Evolutionary conservation across 202 grass and related monocot genomes (phyloP).

Genomic region (Setaria viridis): DNA sequence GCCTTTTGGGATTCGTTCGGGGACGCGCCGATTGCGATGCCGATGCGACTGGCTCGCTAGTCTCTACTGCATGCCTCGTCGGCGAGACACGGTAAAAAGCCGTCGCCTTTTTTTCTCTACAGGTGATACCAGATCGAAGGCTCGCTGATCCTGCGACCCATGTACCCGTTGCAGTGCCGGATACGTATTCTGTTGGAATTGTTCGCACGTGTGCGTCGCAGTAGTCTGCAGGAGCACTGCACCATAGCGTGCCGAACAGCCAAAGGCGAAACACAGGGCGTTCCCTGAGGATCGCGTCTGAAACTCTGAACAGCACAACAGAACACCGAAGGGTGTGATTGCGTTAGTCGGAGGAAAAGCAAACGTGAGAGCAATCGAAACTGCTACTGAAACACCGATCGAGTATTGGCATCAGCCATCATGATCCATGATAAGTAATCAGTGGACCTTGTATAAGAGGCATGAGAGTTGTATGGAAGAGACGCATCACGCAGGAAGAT

Average conservation of each 20-base stretch:
- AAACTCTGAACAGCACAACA: neutral
- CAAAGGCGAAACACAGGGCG: neutral
- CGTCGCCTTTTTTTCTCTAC: neutral
- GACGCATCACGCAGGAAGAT: neutral
- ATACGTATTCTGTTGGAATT: neutral
- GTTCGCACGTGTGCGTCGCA: neutral
- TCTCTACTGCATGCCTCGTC: neutral
- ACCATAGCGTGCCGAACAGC: no score
- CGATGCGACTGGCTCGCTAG: neutral
- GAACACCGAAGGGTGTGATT: no score
- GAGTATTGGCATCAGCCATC: neutral
- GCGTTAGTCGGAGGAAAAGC: neutral
- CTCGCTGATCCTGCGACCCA: neutral
- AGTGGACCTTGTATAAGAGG: no score
- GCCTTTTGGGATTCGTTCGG: neutral
- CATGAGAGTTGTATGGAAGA: neutral
- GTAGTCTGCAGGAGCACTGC: no score
- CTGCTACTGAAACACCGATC: neutral
- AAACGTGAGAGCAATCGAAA: neutral
- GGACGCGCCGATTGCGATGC: neutral
- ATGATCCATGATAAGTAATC: no score
- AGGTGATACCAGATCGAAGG: neutral
- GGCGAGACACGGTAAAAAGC: neutral
- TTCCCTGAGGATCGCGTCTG: neutral
- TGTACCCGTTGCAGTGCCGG: neutral